These are phyloP conservation scores for Hibiscus trionum DNA, from an alignment of 345 rosid species.

Conservation along the genomic window DNA sequence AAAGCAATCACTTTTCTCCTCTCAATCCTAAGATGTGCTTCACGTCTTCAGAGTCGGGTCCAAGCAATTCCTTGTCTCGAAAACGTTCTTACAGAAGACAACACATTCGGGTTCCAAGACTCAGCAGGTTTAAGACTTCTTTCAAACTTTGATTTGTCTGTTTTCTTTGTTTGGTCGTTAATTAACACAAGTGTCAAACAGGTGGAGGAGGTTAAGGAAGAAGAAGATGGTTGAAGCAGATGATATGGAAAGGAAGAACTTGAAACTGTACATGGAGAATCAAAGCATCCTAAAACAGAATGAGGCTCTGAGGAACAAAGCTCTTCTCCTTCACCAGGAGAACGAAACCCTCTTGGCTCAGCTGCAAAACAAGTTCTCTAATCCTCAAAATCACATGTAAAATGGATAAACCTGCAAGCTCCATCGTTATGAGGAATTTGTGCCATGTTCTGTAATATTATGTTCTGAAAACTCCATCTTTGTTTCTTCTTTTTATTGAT, in stretches of 20 bases:
- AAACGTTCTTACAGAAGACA: conserved; percentile 14
- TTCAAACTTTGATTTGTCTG: neutral
- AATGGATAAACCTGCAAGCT: neutral
- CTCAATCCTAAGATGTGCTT: conserved; percentile 19
- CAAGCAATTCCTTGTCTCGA: neutral
- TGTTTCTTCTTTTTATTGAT: neutral
- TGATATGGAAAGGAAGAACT: conserved; percentile 47
- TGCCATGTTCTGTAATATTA: neutral
- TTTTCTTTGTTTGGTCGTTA: neutral
- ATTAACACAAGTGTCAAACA: conserved; percentile 6
- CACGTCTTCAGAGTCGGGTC: conserved; percentile 18
- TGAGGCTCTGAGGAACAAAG: conserved; percentile 56
- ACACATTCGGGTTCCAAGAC: conserved; percentile 14
- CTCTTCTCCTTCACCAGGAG: conserved; percentile 61
- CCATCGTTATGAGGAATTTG: neutral
- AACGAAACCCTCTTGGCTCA: conserved; percentile 45
- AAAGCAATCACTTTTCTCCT: neutral
- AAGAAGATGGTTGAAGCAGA: conserved; percentile 13
- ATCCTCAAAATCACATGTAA: neutral
- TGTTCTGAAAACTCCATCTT: too few species aligned
- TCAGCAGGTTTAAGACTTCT: conserved; percentile 24
- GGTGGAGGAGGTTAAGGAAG: conserved; percentile 28
- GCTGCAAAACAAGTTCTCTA: conserved; percentile 35
- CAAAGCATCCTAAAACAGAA: conserved; percentile 58
- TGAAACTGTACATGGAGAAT: conserved; percentile 61